A percentile compares a stretch with the other conserved stretches of the same genome.
phyloP scores from a whole-genome alignment of 2,329 filamentous ascomycete genomes.

The Corynespora cassiicola region DNA sequence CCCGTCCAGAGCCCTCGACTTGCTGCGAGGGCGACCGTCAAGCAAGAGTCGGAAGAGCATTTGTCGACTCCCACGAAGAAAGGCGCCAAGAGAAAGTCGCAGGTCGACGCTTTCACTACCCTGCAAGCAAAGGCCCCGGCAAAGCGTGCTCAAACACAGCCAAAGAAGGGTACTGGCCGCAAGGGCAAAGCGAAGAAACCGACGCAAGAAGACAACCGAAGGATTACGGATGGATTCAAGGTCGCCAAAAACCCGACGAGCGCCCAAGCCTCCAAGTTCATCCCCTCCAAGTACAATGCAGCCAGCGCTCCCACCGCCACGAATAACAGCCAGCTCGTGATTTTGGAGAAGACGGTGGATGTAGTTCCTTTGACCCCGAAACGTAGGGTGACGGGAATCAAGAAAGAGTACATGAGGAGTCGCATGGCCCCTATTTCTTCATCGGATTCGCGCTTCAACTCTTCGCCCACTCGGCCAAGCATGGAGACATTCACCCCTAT shows the following conservation, averaged over 20 bases:
- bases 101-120: slow-evolving; percentile 23
- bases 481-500: slow-evolving; percentile 36
- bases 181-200: slow-evolving; percentile 37
- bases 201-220: slow-evolving; percentile 24
- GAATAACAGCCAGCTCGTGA: no score
- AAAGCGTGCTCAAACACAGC: slow-evolving; percentile 29
- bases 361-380: slow-evolving; percentile 26
- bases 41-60: slow-evolving; percentile 21
- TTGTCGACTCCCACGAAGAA: slow-evolving; percentile 40
- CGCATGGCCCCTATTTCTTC: slow-evolving; percentile 35
- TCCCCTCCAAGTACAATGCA: neutral
- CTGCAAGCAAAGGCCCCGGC: slow-evolving; percentile 22
- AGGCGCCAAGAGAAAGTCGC: slow-evolving; percentile 39
- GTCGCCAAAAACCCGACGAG: slow-evolving; percentile 30
- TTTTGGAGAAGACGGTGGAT: slow-evolving; percentile 10
- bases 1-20: slow-evolving; percentile 44
- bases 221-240: slow-evolving; percentile 38
- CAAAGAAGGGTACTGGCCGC: slow-evolving; percentile 34
- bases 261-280: slow-evolving; percentile 9
- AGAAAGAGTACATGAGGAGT: slow-evolving; percentile 16
- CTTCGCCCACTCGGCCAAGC: slow-evolving; percentile 32
- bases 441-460: slow-evolving; percentile 40
- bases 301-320: neutral
- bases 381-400: slow-evolving; percentile 30
- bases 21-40: slow-evolving; percentile 24